Evolutionary conservation across 805 yeast genomes (phyloP), one percentile per base, ranked within the genome.

Genomic region (Cyberlindnera maritima): DNA sequence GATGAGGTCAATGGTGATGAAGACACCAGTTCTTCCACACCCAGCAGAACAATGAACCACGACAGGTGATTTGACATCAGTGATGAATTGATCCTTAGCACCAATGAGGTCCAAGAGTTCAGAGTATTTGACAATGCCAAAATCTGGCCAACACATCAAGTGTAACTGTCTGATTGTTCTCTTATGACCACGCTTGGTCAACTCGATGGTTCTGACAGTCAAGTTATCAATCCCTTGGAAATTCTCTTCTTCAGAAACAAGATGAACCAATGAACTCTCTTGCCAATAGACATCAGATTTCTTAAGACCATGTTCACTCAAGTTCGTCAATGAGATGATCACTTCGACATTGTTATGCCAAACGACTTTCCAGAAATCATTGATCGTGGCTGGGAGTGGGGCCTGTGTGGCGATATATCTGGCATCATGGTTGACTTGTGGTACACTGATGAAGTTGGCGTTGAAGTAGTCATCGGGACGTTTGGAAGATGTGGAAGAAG

Each of bases 21-120:
- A 87, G 1, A 96, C 89, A 3, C 99, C 99, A 0, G 98, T 88
- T 53, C 99, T 71, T 3, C 99, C 99, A 50, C 96, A 92, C 1
- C 99, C 99, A 0, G 99, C 99, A 5, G 97, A 89, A 59, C 99
- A 94, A 62, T 94, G 99, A 18, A 86, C 87, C 37, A 90, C 68
- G 2, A 83, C 72, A 18, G 94, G 92, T 0, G 68, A 50, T 2
- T 63, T 58, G 7, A 26, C 26, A 31, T 50, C 47, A 1, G 15
- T 39, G 3, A 48, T 28, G n/a, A 66, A 51, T 28, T 48, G 36
- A 45, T 66, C 62, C 43, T 70, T 70, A 4, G 66, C 56, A 1
- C 58, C 44, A 17, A 64, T 62, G 15, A 71, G 41, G 20, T 61
- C 56, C 15, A 69, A 34, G 7, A 71, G 49, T 26, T 63, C 68